Evolutionary conservation across 192 early-diverging fungal genomes (phyloP).

Genomic region (Tieghemiomyces parasiticus): DNA sequence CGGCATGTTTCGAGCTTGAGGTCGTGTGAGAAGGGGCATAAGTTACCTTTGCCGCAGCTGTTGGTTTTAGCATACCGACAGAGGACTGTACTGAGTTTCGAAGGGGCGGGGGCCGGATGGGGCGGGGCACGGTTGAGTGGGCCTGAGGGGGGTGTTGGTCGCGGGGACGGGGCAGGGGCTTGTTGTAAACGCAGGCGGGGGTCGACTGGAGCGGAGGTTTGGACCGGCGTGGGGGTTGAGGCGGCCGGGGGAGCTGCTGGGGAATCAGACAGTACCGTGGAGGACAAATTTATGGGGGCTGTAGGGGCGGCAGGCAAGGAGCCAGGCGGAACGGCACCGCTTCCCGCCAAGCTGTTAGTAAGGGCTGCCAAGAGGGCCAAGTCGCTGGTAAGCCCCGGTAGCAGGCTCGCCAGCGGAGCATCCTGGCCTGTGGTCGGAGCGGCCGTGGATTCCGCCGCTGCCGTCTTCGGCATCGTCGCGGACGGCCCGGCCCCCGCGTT

Average conservation of each 20-base stretch:
- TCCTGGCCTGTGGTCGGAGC: not conserved
- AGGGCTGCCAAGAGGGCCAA: not conserved
- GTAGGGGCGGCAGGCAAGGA: not conserved
- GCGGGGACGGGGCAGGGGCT: not conserved
- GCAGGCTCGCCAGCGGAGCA: not conserved
- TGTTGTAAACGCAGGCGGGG: not conserved
- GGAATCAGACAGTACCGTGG: not conserved
- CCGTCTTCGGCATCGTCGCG: too few species aligned
- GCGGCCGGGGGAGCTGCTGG: not conserved
- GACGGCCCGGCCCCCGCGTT: too few species aligned
- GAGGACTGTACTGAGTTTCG: not conserved
- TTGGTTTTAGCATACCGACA: constrained; percentile 5
- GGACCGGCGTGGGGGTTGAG: not conserved
- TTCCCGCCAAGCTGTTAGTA: too few species aligned
- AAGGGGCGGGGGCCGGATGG: not conserved
- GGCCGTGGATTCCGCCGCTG: not conserved
- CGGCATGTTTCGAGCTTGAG: not conserved
- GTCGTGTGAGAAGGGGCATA: constrained; percentile 5
- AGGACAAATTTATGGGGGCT: not conserved
- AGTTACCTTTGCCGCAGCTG: constrained; percentile 3
- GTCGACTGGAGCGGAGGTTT: not conserved
- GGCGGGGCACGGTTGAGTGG: not conserved
- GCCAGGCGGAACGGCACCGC: too few species aligned
- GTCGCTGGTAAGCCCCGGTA: not conserved
- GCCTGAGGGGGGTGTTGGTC: not conserved